phyloP scores from a whole-genome alignment of 805 yeast genomes.

The Wickerhamomyces queroliae region DNA sequence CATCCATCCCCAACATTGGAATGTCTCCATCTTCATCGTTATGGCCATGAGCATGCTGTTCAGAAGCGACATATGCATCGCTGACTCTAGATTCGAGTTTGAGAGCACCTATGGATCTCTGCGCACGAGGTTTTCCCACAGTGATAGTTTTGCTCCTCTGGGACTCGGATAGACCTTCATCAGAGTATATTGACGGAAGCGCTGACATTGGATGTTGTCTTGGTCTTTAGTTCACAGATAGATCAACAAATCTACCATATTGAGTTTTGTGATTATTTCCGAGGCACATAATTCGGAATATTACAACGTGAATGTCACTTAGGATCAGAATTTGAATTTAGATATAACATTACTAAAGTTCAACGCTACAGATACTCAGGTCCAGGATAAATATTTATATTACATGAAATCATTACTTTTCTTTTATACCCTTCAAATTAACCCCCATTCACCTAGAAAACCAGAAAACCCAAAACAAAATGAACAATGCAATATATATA shows the following conservation, averaged over 20 bases:
- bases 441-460: neutral
- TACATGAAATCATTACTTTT: conserved; percentile 1
- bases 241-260: too few relatives aligned
- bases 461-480: neutral
- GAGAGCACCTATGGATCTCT: conserved; percentile 20
- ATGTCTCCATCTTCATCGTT: conserved; percentile 30
- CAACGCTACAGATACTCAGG: neutral
- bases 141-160: conserved; percentile 16
- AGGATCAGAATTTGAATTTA: too few relatives aligned
- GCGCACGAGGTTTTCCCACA: conserved; percentile 8
- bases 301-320: too few relatives aligned
- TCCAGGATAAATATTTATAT: neutral
- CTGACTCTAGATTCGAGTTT: conserved; percentile 20
- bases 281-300: too few relatives aligned
- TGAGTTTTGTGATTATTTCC: too few relatives aligned
- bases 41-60: neutral
- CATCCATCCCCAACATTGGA: conserved; percentile 44
- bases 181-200: conserved; percentile 21
- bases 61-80: conserved; percentile 6
- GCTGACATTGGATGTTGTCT: conserved; percentile 6
- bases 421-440: neutral
- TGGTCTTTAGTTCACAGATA: neutral
- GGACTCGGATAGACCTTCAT: conserved; percentile 10
- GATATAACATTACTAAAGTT: too few relatives aligned
- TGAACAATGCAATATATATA: neutral